Evolutionary conservation across 2,329 filamentous ascomycete genomes (phyloP).

Genomic region (Botrytis deweyae): DNA sequence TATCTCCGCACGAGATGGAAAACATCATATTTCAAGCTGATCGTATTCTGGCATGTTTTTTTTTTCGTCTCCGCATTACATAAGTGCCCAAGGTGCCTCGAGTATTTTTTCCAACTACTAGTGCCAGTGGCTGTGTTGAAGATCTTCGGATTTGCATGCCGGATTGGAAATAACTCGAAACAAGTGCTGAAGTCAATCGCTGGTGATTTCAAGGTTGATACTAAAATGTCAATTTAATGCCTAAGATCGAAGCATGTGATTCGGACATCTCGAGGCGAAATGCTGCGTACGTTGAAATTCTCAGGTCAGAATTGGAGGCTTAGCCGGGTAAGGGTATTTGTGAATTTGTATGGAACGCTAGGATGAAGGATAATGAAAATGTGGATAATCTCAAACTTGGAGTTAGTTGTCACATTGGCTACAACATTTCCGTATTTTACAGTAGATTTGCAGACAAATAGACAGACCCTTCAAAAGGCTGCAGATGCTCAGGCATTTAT

Average conservation of each 20-base stretch:
- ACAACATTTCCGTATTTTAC: not conserved
- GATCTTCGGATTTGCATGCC: slow-evolving; percentile 1
- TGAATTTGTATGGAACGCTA: not conserved
- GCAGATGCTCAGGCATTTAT: slow-evolving; percentile 11
- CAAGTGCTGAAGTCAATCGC: not conserved
- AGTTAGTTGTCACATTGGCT: not conserved
- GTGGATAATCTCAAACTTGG: not conserved
- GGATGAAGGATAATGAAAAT: not conserved
- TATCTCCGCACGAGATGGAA: not conserved
- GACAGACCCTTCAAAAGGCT: slow-evolving; percentile 6
- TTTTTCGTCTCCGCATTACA: not conserved
- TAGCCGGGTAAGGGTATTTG: not conserved
- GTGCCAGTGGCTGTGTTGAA: slow-evolving; percentile 19
- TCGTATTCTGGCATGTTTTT: not conserved
- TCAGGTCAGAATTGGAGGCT: not conserved
- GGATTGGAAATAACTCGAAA: slow-evolving; percentile 3
- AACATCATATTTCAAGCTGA: not conserved
- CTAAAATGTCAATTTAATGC: not conserved
- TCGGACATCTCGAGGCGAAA: not conserved
- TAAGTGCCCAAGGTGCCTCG: not conserved
- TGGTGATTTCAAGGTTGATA: not conserved
- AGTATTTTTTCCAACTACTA: slow-evolving; percentile 6
- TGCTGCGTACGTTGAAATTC: not conserved
- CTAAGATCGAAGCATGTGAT: not conserved
- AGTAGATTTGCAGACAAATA: not conserved